These are phyloP conservation scores for Aschersonia sp. DNA, from an alignment of 2,329 filamentous ascomycete genomes.

Conservation along the genomic window DNA sequence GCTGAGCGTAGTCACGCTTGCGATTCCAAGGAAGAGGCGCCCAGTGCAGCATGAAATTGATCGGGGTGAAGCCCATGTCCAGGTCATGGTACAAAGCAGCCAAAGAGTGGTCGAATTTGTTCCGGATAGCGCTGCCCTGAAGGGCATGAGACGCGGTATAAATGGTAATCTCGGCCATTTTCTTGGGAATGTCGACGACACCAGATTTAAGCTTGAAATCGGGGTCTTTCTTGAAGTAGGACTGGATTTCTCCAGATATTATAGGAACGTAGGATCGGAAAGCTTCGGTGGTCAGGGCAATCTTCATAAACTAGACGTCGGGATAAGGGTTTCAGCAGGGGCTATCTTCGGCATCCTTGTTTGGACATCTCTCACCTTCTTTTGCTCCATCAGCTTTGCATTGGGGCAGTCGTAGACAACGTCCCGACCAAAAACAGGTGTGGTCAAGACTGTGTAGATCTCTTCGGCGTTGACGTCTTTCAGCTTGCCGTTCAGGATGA, in stretches of 20 bases:
- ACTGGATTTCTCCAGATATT: slow-evolving; percentile 59
- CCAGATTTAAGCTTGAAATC: slow-evolving; percentile 56
- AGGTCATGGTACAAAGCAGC: slow-evolving; percentile 77
- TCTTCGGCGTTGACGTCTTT: slow-evolving; percentile 39
- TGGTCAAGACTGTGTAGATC: slow-evolving; percentile 35
- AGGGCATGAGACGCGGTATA: slow-evolving; percentile 79
- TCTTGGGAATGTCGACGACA: slow-evolving; percentile 55
- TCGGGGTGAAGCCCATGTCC: slow-evolving; percentile 76
- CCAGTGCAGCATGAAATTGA: slow-evolving; percentile 88
- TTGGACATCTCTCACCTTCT: slow-evolving; percentile 31
- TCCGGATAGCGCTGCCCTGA: slow-evolving; percentile 71
- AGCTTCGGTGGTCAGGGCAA: slow-evolving; percentile 60
- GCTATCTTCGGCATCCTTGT: too few species aligned
- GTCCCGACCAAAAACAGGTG: slow-evolving; percentile 55
- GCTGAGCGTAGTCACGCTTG: slow-evolving; percentile 64
- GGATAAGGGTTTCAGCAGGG: too few species aligned
- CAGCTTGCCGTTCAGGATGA: slow-evolving; percentile 39
- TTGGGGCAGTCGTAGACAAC: slow-evolving; percentile 80
- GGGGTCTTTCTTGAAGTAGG: slow-evolving; percentile 55
- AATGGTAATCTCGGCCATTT: slow-evolving; percentile 76
- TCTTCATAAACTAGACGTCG: slow-evolving; percentile 55
- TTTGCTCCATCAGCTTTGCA: slow-evolving; percentile 77
- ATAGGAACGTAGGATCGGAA: slow-evolving; percentile 65
- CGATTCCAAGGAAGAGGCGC: slow-evolving; percentile 79
- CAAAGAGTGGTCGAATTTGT: slow-evolving; percentile 65